phyloP scores from a whole-genome alignment of 228 moss, liverwort and hornwort genomes.

The Sphagnum magellanicum region DNA sequence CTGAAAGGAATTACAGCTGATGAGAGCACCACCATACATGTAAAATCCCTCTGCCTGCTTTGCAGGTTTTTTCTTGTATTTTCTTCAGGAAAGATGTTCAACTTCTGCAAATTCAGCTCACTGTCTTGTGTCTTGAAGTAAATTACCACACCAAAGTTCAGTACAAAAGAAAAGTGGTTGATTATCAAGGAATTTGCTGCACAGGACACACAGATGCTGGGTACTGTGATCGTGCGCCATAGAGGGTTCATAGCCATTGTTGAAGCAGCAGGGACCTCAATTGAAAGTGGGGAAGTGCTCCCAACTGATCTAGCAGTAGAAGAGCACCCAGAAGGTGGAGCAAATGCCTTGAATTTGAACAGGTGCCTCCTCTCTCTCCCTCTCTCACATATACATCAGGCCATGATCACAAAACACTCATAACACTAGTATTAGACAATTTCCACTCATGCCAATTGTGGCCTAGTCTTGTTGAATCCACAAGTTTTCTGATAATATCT shows the following conservation, averaged over 20 bases:
- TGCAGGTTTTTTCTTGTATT: background rate
- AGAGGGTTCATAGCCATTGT: conserved; percentile 48
- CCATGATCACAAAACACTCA: too few species aligned
- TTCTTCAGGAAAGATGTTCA: too few species aligned
- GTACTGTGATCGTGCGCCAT: conserved; percentile 49
- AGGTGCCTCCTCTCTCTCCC: conserved; percentile 15
- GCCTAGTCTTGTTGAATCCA: too few species aligned
- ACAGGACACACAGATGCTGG: conserved; percentile 54
- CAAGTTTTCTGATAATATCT: too few species aligned
- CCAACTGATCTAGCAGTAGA: conserved; percentile 37
- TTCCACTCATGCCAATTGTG: too few species aligned
- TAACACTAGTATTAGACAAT: too few species aligned
- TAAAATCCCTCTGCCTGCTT: conserved; percentile 7
- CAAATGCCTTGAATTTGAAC: conserved; percentile 57
- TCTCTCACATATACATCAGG: background rate
- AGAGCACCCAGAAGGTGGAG: conserved; percentile 59
- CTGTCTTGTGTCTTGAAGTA: background rate
- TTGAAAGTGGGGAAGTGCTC: conserved; percentile 14
- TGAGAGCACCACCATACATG: conserved; percentile 62
- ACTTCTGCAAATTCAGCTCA: background rate
- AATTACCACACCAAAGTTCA: too few species aligned
- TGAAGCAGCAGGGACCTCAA: conserved; percentile 39
- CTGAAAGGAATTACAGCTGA: conserved; percentile 63
- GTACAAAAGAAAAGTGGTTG: too few species aligned
- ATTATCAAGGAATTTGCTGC: background rate